These are phyloP conservation scores for Pseudocohnilembus persalinus DNA, from an alignment of 169 alveolate genomes.

Conservation along the genomic window DNA sequence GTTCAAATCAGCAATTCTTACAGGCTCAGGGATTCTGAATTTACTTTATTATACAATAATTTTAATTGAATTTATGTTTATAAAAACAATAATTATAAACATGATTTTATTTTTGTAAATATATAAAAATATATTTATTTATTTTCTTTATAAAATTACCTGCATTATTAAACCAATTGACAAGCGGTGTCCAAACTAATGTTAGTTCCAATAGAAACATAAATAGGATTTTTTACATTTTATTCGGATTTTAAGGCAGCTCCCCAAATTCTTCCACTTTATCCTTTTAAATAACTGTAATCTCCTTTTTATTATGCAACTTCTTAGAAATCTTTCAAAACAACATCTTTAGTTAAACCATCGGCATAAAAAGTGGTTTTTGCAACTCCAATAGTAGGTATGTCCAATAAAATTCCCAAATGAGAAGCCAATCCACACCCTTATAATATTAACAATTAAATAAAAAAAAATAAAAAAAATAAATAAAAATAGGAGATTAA, in stretches of 20 bases:
- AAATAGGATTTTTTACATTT: constrained; percentile 60
- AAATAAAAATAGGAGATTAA: not conserved
- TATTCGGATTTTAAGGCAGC: constrained; percentile 71
- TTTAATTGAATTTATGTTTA: not conserved
- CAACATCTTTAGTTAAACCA: constrained; percentile 62
- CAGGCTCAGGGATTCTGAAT: constrained; percentile 85
- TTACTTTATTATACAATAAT: not conserved
- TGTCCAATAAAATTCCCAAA: constrained; percentile 76
- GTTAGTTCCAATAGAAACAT: constrained; percentile 76
- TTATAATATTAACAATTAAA: too few relatives aligned
- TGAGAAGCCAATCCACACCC: constrained; percentile 86
- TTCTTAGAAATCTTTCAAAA: constrained; percentile 52
- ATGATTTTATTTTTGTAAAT: too few relatives aligned
- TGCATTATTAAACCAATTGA: constrained; percentile 60
- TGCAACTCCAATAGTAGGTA: constrained; percentile 83
- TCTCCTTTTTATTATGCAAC: constrained; percentile 66
- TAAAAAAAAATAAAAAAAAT: too few relatives aligned
- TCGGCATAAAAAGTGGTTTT: constrained; percentile 83
- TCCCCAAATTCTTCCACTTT: constrained; percentile 79
- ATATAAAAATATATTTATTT: too few relatives aligned
- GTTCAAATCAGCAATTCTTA: not conserved
- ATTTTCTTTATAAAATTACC: not conserved
- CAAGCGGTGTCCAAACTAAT: constrained; percentile 62
- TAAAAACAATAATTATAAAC: too few relatives aligned
- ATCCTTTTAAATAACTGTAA: constrained; percentile 57